These are phyloP conservation scores for Boletus edulis DNA, from an alignment of 768 basidiomycete species.

Conservation along the genomic window DNA sequence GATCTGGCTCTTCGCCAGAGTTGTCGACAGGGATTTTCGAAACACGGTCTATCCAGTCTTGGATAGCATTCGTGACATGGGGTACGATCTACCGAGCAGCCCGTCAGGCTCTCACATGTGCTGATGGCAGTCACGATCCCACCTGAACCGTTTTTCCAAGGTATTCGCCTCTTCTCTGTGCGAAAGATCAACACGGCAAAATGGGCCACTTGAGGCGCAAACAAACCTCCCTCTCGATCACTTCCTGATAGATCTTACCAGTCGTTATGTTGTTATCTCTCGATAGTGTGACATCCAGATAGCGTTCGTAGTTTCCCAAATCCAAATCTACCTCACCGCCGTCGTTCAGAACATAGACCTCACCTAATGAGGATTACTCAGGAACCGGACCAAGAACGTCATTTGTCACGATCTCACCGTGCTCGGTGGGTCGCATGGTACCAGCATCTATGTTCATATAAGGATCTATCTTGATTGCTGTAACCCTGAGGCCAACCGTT, in stretches of 20 bases:
- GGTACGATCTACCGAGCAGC: slow-evolving; percentile 71
- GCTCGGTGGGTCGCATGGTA: slow-evolving; percentile 98
- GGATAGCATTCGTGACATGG: slow-evolving; percentile 94
- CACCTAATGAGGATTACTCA: slow-evolving; percentile 51
- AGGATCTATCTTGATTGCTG: slow-evolving; percentile 99
- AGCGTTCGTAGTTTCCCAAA: slow-evolving; percentile 97
- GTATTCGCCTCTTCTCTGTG: slow-evolving; percentile 79
- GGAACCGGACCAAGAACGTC: slow-evolving; percentile 2
- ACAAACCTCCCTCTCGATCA: slow-evolving; percentile 94
- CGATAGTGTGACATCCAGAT: slow-evolving; percentile 90
- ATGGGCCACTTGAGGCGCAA: background rate
- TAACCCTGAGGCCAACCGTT: slow-evolving; percentile 93
- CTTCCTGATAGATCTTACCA: slow-evolving; percentile 95
- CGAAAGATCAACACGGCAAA: slow-evolving; percentile 9
- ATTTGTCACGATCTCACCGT: slow-evolving; percentile 58
- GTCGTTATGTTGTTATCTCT: slow-evolving; percentile 98
- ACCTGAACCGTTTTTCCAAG: slow-evolving; percentile 97
- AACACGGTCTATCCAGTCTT: slow-evolving; percentile 98
- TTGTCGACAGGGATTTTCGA: slow-evolving; percentile 94
- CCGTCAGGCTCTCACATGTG: slow-evolving; percentile 5
- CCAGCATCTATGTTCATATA: slow-evolving; percentile 99
- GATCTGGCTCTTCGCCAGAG: slow-evolving; percentile 88
- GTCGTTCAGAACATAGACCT: slow-evolving; percentile 97
- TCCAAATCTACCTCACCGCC: slow-evolving; percentile 98
- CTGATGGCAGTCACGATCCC: slow-evolving; percentile 10